phyloP scores from a whole-genome alignment of 2,329 filamentous ascomycete species.

The Colletotrichum sp. region DNA sequence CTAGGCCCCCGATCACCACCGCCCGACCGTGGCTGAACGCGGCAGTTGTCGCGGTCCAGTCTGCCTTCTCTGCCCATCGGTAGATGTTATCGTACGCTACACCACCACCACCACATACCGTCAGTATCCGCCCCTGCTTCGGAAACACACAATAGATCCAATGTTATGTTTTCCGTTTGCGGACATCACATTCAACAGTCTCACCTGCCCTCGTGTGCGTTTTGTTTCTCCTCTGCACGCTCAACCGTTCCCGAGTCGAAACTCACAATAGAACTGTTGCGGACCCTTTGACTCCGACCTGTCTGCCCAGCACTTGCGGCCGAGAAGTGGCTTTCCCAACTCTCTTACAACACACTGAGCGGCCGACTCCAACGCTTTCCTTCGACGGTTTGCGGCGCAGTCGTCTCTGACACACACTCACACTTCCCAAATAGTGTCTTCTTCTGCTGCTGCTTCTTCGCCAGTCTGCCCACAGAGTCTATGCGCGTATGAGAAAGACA shows the following conservation, averaged over 20 bases:
- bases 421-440: background rate
- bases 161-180: background rate
- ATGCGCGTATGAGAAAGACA: background rate
- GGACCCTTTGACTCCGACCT: background rate
- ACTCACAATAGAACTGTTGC: background rate
- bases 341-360: background rate
- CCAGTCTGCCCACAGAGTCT: background rate
- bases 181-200: background rate
- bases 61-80: background rate
- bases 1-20: background rate
- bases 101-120: background rate
- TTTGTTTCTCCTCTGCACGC: background rate
- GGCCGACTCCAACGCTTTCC: background rate
- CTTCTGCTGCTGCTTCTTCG: background rate
- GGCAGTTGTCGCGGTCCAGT: background rate
- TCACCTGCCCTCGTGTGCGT: background rate
- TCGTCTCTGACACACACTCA: background rate
- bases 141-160: background rate
- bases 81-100: background rate
- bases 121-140: background rate
- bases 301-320: background rate
- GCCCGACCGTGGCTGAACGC: background rate
- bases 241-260: background rate
- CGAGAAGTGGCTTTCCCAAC: background rate
- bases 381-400: background rate